Base-by-base conservation (phyloP, 1,284 basidiomycete species). In the Cerrena zonata region DNA sequence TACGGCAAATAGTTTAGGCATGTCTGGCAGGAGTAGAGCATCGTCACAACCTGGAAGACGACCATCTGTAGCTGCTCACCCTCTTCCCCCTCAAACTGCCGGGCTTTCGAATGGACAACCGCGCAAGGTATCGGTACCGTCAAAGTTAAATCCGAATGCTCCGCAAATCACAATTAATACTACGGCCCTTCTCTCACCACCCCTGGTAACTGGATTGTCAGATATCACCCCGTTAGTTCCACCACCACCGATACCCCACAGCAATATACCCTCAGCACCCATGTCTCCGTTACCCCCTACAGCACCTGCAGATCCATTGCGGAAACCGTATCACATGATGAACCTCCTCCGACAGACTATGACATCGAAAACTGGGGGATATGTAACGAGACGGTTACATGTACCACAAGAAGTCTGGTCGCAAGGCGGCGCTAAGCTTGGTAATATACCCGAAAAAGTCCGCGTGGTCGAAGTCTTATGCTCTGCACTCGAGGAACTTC, bases 251-350 rank as follows among this genome's bases (percentile, higher is more conserved):
- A 69, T 77, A 59, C 69, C 78, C 27, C 70, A 76, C 41, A 70
- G 69, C 21, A 78, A 76, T 57, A 70, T 88, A 18, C 86, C 84
- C 23, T 81, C 80, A 4, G 86, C 85, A 3, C 87, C 89, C 5
- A 77, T 76, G 40, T 90, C 89, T 3, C 86, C 86, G 3, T 71
- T 89, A 37, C 88, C 88, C 12, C 80, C 80, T 1, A 66, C 72
- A 25, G 76, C 86, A 15, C 91, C 91, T 1, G 68, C 70, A 4
- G 87, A 92, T 58, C 73, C 84, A n/a, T 68, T 89, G 46, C 78
- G 88, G 51, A 86, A 92, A 56, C 92, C 94, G 4, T 96, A 95
- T 66, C 88, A 94, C 65, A 79, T 97, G 73, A 88, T 97, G 84
- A 76, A 78, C 48, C 77, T 91, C 26, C 70, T 96, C 21, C 77